phyloP scores from a whole-genome alignment of 768 basidiomycete genomes.

The Amanita thiersii region DNA sequence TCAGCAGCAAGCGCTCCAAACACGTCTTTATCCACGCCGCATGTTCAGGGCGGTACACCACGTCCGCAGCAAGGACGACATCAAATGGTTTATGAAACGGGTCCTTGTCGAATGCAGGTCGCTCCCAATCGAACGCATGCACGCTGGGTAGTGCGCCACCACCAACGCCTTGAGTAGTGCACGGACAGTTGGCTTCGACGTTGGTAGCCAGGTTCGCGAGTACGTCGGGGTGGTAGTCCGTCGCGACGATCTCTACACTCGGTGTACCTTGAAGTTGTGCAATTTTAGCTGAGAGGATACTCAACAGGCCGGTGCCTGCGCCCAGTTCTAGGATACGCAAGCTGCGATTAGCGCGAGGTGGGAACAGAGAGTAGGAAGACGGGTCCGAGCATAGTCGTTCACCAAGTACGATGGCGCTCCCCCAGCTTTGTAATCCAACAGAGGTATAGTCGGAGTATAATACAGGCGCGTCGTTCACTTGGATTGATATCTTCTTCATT shows the following conservation, averaged over 20 bases:
- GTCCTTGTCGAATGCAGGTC: conserved; percentile 23
- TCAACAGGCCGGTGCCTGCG: conserved; percentile 79
- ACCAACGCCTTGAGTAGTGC: background rate
- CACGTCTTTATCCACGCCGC: conserved; percentile 62
- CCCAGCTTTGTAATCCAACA: conserved; percentile 84
- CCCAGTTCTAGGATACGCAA: conserved; percentile 70
- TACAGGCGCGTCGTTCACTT: conserved; percentile 66
- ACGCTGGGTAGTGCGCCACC: conserved; percentile 23
- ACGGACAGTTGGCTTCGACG: conserved; percentile 40
- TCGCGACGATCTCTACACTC: conserved; percentile 43
- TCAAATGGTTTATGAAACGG: conserved; percentile 45
- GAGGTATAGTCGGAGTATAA: conserved; percentile 62
- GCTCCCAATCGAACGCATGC: conserved; percentile 57
- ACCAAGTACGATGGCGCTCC: conserved; percentile 64
- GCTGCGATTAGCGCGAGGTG: background rate
- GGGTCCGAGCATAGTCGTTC: conserved; percentile 50
- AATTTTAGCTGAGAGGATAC: conserved; percentile 48
- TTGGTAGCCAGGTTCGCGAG: conserved; percentile 60
- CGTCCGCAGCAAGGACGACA: conserved; percentile 70
- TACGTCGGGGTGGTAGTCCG: conserved; percentile 75
- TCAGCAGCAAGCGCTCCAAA: conserved; percentile 40
- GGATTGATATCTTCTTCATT: conserved; percentile 48
- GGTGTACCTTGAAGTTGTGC: conserved; percentile 18
- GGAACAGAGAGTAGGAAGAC: conserved; percentile 20
- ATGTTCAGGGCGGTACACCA: conserved; percentile 67